phyloP scores from a whole-genome alignment of 495 filamentous ascomycete species.

The Penicillium bialowiezense region DNA sequence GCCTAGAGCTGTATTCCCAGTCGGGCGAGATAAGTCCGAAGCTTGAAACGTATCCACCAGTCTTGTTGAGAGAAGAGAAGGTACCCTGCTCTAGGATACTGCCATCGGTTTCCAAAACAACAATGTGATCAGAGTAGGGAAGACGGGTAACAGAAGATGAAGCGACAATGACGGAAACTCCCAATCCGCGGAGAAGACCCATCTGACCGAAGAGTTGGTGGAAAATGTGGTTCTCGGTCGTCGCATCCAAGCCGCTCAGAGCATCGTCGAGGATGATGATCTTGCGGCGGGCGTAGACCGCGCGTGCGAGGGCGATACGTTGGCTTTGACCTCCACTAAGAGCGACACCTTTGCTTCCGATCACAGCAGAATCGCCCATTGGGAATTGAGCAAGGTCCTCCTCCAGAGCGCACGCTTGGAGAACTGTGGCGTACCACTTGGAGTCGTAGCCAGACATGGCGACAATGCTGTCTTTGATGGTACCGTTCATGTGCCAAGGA shows the following conservation, averaged over 20 bases:
- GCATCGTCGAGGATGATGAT: slow-evolving; percentile 58
- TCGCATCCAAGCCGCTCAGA: slow-evolving; percentile 58
- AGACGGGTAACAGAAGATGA: slow-evolving; percentile 50
- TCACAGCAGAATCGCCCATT: slow-evolving; percentile 53
- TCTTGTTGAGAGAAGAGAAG: slow-evolving; percentile 43
- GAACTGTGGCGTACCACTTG: slow-evolving; percentile 58
- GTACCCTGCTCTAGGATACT: slow-evolving; percentile 49
- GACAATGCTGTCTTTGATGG: slow-evolving; percentile 57
- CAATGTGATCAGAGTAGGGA: slow-evolving; percentile 49
- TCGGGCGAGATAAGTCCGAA: slow-evolving; percentile 36
- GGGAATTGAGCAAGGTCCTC: slow-evolving; percentile 55
- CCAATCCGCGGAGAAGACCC: slow-evolving; percentile 49
- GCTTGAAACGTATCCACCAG: slow-evolving; percentile 49
- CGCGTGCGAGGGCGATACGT: slow-evolving; percentile 58
- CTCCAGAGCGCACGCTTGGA: slow-evolving; percentile 62
- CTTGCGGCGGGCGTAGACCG: slow-evolving; percentile 54
- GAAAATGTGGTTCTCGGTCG: slow-evolving; percentile 60
- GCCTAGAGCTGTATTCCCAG: slow-evolving; percentile 29
- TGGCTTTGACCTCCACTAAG: slow-evolving; percentile 69
- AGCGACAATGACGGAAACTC: slow-evolving; percentile 51
- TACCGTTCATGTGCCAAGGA: slow-evolving; percentile 56
- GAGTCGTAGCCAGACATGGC: slow-evolving; percentile 52
- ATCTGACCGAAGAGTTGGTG: slow-evolving; percentile 51
- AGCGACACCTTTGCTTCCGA: slow-evolving; percentile 63
- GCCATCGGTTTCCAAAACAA: slow-evolving; percentile 46